Evolutionary conservation across 2,329 filamentous ascomycete genomes (phyloP).

Genomic region (Cryphonectria radicalis): DNA sequence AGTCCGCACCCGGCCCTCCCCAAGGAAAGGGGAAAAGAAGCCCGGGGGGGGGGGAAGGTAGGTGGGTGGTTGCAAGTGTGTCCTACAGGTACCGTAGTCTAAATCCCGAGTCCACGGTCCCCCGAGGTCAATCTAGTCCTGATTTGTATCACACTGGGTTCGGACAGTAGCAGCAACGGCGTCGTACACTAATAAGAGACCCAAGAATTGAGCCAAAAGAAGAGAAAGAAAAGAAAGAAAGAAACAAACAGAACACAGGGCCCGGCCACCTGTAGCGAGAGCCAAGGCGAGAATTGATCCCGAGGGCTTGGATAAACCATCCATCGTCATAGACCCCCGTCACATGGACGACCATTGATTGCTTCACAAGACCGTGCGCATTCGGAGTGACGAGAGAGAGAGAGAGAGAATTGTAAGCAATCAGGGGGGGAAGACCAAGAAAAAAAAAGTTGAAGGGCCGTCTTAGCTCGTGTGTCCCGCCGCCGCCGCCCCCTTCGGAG

Average conservation of each 20-base stretch:
- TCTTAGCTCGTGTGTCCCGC: background rate
- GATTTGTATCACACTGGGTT: conserved; percentile 2
- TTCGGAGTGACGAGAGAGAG: background rate
- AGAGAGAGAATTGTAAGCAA: background rate
- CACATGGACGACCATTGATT: background rate
- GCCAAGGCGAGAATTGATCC: background rate
- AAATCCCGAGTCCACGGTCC: conserved; percentile 29
- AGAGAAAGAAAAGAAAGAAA: background rate
- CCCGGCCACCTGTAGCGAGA: background rate
- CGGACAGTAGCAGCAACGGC: background rate
- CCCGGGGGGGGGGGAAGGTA: too few relatives aligned
- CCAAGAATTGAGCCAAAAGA: background rate
- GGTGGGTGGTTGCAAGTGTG: background rate
- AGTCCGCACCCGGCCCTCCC: background rate
- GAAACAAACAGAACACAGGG: background rate
- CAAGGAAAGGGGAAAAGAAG: background rate
- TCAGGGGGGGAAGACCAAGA: too few relatives aligned
- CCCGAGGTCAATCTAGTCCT: conserved; percentile 22
- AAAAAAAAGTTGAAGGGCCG: background rate
- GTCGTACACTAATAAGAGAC: background rate
- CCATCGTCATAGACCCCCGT: background rate
- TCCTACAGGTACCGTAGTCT: conserved; percentile 22
- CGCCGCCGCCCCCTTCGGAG: background rate
- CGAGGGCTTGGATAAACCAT: background rate
- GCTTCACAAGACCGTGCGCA: background rate